Base-by-base conservation (phyloP, 352 stramenopile genomes). In the Globisporangium middletonii region DNA sequence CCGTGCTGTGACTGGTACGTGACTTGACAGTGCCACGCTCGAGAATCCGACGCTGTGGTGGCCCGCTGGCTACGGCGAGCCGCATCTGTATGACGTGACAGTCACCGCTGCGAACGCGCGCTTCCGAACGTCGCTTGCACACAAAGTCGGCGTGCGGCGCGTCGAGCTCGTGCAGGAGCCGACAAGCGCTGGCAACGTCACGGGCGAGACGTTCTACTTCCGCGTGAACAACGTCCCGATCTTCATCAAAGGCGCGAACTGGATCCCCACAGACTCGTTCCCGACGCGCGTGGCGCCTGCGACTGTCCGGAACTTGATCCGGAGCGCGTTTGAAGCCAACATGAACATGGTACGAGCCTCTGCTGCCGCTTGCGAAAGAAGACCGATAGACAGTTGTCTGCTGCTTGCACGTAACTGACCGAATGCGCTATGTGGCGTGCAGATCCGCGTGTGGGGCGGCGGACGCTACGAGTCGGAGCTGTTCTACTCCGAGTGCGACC, bases 361-460 rank as follows among this genome's bases (percentile, higher is more conserved):
- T 53, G 18, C 23, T 63, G 28, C 7, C 27, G 23, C 23, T 52
- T 55, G 28, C 15, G 7, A 19, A 13, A 19, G 13, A 26, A 5
- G 6, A 12, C 38, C 26, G 33, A 12, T 9, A 5, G 6, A 12
- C 38, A 23, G 33, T 12, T 9, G 33, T 38, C 6, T 13, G n/a
- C 26, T 37, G 48, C 23, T 5, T 13, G 12, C 48, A 41, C 33
- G 12, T 11, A 16, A 49, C 28, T n/a, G 26, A 12, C 42, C 33
- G 30, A n/a, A 9, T 30, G 2, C 30, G 56, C 12, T 62, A 18
- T 4, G 46, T 28, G 48, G 8, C 41, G 51, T 49, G 30, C 38
- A 87, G 77, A 61, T 96, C 51, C 75, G 88, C 27, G 80, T 95
- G 23, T 97, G 88, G 88, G 88, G 88, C 35, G 88, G 88, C 50